Evolutionary conservation across 1,284 basidiomycete genomes (phyloP).

Genomic region (Fomitopsis palustris): DNA sequence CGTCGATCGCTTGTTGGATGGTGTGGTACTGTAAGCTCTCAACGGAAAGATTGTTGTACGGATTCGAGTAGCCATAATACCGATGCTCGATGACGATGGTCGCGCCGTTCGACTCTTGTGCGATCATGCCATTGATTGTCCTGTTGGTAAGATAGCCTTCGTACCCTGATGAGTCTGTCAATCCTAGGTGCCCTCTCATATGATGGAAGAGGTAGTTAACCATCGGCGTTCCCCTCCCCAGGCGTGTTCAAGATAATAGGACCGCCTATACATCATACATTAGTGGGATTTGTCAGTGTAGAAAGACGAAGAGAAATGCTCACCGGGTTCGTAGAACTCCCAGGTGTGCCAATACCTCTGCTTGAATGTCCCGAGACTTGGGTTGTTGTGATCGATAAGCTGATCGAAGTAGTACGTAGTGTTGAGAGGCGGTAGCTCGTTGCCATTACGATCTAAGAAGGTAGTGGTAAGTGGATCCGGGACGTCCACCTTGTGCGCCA

Average conservation of each 20-base stretch:
- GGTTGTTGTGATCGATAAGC: slow-evolving; percentile 68
- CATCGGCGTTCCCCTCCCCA: slow-evolving; percentile 41
- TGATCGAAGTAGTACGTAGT: slow-evolving; percentile 63
- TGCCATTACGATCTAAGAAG: slow-evolving; percentile 17
- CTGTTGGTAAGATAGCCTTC: slow-evolving; percentile 56
- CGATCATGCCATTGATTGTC: slow-evolving; percentile 63
- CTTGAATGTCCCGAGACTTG: slow-evolving; percentile 40
- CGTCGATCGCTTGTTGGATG: slow-evolving; percentile 71
- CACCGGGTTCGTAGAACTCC: slow-evolving; percentile 57
- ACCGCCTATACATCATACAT: slow-evolving; percentile 41
- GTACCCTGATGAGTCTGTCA: slow-evolving; percentile 37
- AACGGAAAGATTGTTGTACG: slow-evolving; percentile 55
- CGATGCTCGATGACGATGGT: slow-evolving; percentile 59
- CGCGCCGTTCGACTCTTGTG: slow-evolving; percentile 61
- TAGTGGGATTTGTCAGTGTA: neutral
- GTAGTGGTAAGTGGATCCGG: neutral
- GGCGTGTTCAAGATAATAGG: slow-evolving; percentile 61
- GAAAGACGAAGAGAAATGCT: neutral
- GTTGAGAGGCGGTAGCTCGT: slow-evolving; percentile 25
- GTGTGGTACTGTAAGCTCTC: slow-evolving; percentile 56
- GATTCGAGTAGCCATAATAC: slow-evolving; percentile 52
- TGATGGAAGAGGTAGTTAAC: slow-evolving; percentile 21
- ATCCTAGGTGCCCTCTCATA: slow-evolving; percentile 1
- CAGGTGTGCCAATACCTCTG: slow-evolving; percentile 60
- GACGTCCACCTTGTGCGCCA: neutral